Base-by-base conservation (phyloP, 2,329 filamentous ascomycete genomes). In the Daldinia eschscholtzii region DNA sequence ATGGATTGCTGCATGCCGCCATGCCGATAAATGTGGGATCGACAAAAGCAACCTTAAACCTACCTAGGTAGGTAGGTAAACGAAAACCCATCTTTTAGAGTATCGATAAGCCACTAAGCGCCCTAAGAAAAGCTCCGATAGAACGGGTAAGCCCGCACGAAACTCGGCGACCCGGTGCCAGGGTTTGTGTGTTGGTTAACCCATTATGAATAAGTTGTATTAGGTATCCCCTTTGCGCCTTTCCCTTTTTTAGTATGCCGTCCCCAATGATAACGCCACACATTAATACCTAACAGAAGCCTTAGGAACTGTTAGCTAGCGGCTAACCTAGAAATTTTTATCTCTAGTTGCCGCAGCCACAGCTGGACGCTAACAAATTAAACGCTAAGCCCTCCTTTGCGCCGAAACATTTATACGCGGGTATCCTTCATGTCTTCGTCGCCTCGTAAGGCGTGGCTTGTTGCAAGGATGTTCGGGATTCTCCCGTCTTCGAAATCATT, bases 381-480 rank as follows among this genome's bases (percentile, higher is more conserved):
- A 55, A 23, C 55, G 42, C 33, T 52, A 44, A 33, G 30, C 57
- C 58, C 56, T 68, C 66, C 66, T 62, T 41, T 70, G 57, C 67
- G 62, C 71, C 71, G 64, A 50, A 61, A 46, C 61, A 58, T 53
- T 56, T 10, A 26, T 18, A 37, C 46, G n/a, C 35, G 35, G 44
- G 28, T 50, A 53, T 50, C 18, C 46, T 48, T 41, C 52, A 33
- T 30, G 6, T 28, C 18, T 23, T 37, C n/a, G 50, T 35, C 33
- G 18, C 33, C 28, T 20, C 23, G 37, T 13, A 10, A 55, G 30
- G 30, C 9, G n/a, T 61, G 42, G 23, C 57, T 39, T 41, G 23
- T 57, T 44, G 15, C 56, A 37, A n/a, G 44, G 41, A 13, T 56
- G 39, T 6, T 10, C n/a, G 55, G 30, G 62, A 48, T 35, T 23